Evolutionary conservation across 2,329 filamentous ascomycete genomes (phyloP).

Genomic region (Ceratocystis ficicola): DNA sequence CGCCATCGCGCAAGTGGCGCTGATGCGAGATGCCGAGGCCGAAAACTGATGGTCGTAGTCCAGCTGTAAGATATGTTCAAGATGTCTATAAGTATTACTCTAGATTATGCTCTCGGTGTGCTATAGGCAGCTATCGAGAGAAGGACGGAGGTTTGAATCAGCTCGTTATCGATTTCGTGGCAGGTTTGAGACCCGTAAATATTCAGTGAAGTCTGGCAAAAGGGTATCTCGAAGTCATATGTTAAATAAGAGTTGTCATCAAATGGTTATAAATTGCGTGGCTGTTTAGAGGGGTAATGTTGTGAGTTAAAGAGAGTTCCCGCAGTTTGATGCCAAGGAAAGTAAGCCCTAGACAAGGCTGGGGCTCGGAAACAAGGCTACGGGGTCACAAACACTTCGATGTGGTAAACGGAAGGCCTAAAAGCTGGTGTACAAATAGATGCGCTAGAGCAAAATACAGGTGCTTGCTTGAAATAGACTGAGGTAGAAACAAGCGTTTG

Average conservation of each 20-base stretch:
- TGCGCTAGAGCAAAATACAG: not conserved
- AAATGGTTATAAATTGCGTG: not conserved
- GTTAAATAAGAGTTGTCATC: not conserved
- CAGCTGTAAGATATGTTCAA: not conserved
- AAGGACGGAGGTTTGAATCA: not conserved
- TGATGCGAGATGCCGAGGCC: not conserved
- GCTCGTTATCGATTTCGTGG: not conserved
- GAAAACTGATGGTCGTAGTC: not conserved
- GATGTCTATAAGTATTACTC: too few species aligned
- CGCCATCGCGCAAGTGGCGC: conserved; percentile 36
- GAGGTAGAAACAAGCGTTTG: not conserved
- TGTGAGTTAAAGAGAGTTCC: not conserved
- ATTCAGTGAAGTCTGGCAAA: not conserved
- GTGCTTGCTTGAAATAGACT: not conserved
- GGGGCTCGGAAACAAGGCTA: conserved; percentile 10
- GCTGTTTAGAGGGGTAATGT: not conserved
- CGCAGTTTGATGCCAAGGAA: not conserved
- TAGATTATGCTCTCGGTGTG: too few species aligned
- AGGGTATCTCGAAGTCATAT: not conserved
- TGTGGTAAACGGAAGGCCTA: not conserved
- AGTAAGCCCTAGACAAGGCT: conserved; percentile 15
- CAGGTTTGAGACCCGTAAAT: not conserved
- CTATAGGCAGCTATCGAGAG: not conserved
- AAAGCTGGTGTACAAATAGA: not conserved
- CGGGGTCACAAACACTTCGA: not conserved